Evolutionary conservation across 345 rosid genomes (phyloP).

Genomic region (Alliaria petiolata): DNA sequence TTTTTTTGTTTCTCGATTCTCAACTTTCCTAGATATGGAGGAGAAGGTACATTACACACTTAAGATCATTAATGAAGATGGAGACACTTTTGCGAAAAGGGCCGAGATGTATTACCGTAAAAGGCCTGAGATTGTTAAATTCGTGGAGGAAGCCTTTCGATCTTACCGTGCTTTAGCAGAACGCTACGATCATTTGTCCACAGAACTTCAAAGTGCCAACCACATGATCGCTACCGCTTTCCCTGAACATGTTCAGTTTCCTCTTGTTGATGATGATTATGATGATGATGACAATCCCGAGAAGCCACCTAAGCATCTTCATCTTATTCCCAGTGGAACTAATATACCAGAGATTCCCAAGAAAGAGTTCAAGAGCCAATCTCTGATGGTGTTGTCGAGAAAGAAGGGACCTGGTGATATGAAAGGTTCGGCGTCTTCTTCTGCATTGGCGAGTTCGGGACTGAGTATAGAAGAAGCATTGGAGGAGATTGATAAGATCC

Average conservation of each 20-base stretch:
- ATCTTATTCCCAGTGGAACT: not conserved
- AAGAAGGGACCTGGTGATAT: conserved; percentile 35
- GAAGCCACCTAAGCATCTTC: conserved; percentile 21
- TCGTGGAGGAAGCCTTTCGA: conserved; percentile 66
- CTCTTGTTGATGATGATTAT: conserved; percentile 40
- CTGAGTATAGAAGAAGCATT: conserved; percentile 52
- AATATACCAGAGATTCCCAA: conserved; percentile 43
- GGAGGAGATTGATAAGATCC: conserved; percentile 59
- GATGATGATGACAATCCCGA: conserved; percentile 5
- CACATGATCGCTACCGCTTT: conserved; percentile 68
- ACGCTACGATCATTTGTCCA: conserved; percentile 61
- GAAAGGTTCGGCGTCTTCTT: conserved; percentile 11
- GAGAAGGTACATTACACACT: conserved; percentile 53
- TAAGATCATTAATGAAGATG: conserved; percentile 59
- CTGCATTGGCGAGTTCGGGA: conserved; percentile 41
- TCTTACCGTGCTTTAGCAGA: conserved; percentile 79
- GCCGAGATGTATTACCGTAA: conserved; percentile 71
- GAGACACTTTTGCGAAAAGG: conserved; percentile 68
- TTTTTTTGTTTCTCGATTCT: not conserved
- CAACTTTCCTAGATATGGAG: conserved; percentile 62
- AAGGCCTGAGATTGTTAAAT: conserved; percentile 68
- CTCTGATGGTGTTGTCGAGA: conserved; percentile 26
- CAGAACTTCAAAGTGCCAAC: conserved; percentile 70
- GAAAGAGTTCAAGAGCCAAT: conserved; percentile 42
- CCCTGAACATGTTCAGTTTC: conserved; percentile 59